These are phyloP conservation scores for Lactarius indigo DNA, from an alignment of 768 basidiomycete species.

Conservation along the genomic window DNA sequence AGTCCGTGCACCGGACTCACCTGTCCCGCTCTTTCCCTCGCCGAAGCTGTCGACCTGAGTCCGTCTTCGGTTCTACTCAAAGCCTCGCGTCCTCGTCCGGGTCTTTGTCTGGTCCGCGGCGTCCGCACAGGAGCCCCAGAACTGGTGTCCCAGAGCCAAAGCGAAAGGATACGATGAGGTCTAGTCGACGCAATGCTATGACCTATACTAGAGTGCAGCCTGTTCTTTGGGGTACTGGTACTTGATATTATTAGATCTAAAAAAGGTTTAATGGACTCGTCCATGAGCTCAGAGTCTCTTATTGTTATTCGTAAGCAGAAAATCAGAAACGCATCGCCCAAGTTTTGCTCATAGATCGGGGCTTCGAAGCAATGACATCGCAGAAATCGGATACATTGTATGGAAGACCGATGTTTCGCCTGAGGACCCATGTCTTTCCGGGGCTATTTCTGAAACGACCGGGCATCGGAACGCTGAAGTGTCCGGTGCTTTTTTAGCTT, in stretches of 20 bases:
- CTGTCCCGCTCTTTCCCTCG: slow-evolving; percentile 17
- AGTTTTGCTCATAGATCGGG: no score
- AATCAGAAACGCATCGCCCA: neutral
- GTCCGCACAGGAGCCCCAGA: neutral
- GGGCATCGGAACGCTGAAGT: neutral
- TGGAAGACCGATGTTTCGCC: neutral
- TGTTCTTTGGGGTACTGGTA: neutral
- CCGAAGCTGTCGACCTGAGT: slow-evolving; percentile 16
- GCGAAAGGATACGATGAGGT: slow-evolving; percentile 3
- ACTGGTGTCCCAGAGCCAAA: neutral
- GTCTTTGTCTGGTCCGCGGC: neutral
- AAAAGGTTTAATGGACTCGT: neutral
- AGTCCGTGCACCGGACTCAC: slow-evolving; percentile 24
- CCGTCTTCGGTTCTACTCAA: slow-evolving; percentile 18
- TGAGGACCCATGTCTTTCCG: neutral
- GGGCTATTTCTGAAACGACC: neutral
- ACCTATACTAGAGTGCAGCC: neutral
- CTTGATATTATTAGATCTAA: neutral
- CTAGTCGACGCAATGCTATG: neutral
- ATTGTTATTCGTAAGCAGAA: neutral
- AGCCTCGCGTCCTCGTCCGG: slow-evolving; percentile 12
- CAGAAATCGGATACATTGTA: neutral
- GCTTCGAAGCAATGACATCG: neutral
- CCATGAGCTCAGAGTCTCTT: neutral
- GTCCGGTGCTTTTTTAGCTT: neutral